Evolutionary conservation across 331 rosid species (phyloP).

Genomic region (Telfairia occidentalis): DNA sequence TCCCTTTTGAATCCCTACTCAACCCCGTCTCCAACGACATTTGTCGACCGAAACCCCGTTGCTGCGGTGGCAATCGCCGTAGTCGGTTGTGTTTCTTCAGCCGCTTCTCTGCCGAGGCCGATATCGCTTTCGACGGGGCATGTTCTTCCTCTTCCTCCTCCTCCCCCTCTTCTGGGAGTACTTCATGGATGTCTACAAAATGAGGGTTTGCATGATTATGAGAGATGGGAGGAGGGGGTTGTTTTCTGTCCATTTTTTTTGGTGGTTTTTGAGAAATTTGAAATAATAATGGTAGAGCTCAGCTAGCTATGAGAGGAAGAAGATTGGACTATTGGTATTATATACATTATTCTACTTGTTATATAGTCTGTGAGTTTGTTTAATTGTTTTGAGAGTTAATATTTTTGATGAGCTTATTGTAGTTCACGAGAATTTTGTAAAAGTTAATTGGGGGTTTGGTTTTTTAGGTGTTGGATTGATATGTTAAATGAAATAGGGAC

Average conservation of each 20-base stretch:
- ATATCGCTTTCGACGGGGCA: neutral
- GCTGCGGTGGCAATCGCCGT: slow-evolving; percentile 28
- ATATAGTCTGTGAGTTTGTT: too few relatives aligned
- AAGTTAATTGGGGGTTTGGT: slow-evolving; percentile 8
- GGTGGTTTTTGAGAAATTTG: neutral
- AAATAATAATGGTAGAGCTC: too few relatives aligned
- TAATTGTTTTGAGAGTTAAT: too few relatives aligned
- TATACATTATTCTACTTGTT: too few relatives aligned
- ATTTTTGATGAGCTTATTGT: neutral
- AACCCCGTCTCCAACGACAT: slow-evolving; percentile 75
- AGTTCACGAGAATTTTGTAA: slow-evolving; percentile 13
- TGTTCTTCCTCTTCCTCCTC: slow-evolving; percentile 20
- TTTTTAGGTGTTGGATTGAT: slow-evolving; percentile 16
- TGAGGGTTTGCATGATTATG: slow-evolving; percentile 24
- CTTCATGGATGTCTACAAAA: slow-evolving; percentile 53
- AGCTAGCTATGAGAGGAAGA: neutral
- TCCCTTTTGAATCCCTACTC: slow-evolving; percentile 29
- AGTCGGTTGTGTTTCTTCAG: slow-evolving; percentile 6
- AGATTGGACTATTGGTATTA: too few relatives aligned
- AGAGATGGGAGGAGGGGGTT: slow-evolving; percentile 12
- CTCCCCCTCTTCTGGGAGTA: slow-evolving; percentile 35
- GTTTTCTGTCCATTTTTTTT: slow-evolving; percentile 31
- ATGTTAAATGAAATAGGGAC: slow-evolving; percentile 23
- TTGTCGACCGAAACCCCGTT: slow-evolving; percentile 40
- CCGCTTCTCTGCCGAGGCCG: slow-evolving; percentile 17